These are phyloP conservation scores for Pseudomassariella vexata DNA, from an alignment of 2,329 filamentous ascomycete species.

Conservation along the genomic window DNA sequence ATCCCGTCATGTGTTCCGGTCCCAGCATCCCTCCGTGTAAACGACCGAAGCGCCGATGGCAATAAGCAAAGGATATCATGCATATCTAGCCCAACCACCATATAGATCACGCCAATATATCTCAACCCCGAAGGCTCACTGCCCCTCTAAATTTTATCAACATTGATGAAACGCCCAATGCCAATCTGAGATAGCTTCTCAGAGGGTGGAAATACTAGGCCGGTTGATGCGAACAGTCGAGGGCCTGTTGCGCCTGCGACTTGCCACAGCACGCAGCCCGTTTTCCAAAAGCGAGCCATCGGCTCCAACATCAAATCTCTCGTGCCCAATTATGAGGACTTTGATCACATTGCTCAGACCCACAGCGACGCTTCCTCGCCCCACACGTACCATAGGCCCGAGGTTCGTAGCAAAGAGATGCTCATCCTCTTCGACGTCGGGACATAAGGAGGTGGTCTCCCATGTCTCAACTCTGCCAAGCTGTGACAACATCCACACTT, in stretches of 20 bases:
- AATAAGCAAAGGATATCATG: background rate
- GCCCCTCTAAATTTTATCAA: background rate
- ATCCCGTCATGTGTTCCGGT: no score
- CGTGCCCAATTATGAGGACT: constrained; percentile 60
- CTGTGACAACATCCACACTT: constrained; percentile 48
- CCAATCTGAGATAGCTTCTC: constrained; percentile 2
- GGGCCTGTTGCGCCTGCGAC: constrained; percentile 24
- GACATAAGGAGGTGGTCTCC: constrained; percentile 39
- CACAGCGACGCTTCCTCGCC: constrained; percentile 60
- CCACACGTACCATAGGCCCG: constrained; percentile 59
- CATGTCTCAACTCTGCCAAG: constrained; percentile 36
- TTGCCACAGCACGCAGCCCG: constrained; percentile 29
- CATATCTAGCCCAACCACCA: background rate
- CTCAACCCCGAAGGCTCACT: background rate
- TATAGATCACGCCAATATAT: background rate
- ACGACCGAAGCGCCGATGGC: constrained; percentile 2
- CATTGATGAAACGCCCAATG: no score
- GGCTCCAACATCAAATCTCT: constrained; percentile 49
- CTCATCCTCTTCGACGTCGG: constrained; percentile 33
- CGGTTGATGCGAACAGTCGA: constrained; percentile 11
- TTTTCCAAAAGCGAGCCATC: constrained; percentile 20
- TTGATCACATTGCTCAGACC: constrained; percentile 70
- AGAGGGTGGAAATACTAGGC: constrained; percentile 1
- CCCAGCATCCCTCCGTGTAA: no score
- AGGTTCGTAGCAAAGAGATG: constrained; percentile 60